A percentile compares a stretch with the other conserved stretches of the same genome.
phyloP scores from a whole-genome alignment of 345 rosid species.

The Rhizophora mangle region DNA sequence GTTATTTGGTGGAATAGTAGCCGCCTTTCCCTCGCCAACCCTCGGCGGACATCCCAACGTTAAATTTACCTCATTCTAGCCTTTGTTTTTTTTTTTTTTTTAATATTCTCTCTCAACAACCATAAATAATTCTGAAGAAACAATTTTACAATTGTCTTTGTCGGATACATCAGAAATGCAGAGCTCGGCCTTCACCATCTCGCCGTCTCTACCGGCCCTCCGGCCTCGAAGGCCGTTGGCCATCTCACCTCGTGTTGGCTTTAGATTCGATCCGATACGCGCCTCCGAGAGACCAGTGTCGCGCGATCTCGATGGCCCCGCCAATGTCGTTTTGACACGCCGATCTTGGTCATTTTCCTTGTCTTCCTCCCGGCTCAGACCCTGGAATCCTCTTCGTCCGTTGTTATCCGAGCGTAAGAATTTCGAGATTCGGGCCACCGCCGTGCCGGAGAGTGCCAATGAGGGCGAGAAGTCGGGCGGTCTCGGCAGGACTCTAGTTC shows the following conservation, averaged over 20 bases:
- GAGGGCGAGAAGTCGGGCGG: constrained; percentile 46
- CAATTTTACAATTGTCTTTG: neutral
- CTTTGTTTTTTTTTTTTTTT: neutral
- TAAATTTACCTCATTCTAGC: neutral
- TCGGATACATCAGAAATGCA: constrained; percentile 55
- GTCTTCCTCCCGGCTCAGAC: constrained; percentile 37
- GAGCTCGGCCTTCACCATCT: constrained; percentile 51
- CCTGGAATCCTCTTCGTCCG: constrained; percentile 61
- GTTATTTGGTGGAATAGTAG: too few species aligned
- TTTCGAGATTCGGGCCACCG: constrained; percentile 51
- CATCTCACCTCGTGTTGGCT: neutral
- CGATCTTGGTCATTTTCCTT: constrained; percentile 58
- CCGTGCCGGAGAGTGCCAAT: constrained; percentile 57
- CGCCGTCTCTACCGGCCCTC: constrained; percentile 27
- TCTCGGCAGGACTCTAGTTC: constrained; percentile 48
- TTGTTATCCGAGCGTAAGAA: constrained; percentile 28
- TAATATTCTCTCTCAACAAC: neutral
- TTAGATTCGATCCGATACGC: constrained; percentile 35
- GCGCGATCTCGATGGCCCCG: constrained; percentile 26
- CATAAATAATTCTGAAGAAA: neutral
- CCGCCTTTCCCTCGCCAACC: too few species aligned
- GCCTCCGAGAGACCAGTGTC: constrained; percentile 25
- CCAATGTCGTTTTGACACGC: constrained; percentile 47
- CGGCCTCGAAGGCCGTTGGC: constrained; percentile 19
- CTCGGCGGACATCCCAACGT: too few species aligned